Evolutionary conservation across 352 stramenopile genomes (phyloP).

Genomic region (Globisporangium barbulae): DNA sequence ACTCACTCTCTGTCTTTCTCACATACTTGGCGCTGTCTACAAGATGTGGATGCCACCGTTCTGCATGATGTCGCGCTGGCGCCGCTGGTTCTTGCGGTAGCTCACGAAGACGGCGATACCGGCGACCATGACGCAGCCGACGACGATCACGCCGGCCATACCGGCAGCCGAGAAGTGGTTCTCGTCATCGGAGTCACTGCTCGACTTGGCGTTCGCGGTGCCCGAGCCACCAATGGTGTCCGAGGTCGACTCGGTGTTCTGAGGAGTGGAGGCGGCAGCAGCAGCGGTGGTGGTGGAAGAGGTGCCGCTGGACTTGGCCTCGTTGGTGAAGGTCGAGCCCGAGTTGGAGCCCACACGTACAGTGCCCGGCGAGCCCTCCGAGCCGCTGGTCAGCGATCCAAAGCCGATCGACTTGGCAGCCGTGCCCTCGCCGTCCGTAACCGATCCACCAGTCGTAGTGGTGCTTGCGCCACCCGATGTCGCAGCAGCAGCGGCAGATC

Average conservation of each 20-base stretch:
- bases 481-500: background rate
- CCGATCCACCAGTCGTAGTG: background rate
- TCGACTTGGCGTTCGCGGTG: constrained; percentile 39
- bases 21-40: constrained; percentile 6
- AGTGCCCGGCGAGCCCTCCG: constrained; percentile 9
- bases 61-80: constrained; percentile 76
- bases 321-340: constrained; percentile 22
- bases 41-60: constrained; percentile 45
- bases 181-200: background rate
- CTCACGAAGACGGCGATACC: constrained; percentile 39
- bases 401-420: constrained; percentile 16
- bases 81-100: constrained; percentile 77
- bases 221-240: constrained; percentile 1
- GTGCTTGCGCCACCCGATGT: background rate
- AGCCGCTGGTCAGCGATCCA: constrained; percentile 7
- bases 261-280: background rate
- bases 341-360: constrained; percentile 14
- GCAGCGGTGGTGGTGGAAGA: background rate
- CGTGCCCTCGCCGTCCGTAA: background rate
- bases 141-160: constrained; percentile 53
- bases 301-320: background rate
- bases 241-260: constrained; percentile 2
- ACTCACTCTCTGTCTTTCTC: background rate
- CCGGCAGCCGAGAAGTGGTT: constrained; percentile 48
- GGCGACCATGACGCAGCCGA: constrained; percentile 50